Evolutionary conservation across 805 yeast genomes (phyloP).

Genomic region (Metschnikowia picachoensis): DNA sequence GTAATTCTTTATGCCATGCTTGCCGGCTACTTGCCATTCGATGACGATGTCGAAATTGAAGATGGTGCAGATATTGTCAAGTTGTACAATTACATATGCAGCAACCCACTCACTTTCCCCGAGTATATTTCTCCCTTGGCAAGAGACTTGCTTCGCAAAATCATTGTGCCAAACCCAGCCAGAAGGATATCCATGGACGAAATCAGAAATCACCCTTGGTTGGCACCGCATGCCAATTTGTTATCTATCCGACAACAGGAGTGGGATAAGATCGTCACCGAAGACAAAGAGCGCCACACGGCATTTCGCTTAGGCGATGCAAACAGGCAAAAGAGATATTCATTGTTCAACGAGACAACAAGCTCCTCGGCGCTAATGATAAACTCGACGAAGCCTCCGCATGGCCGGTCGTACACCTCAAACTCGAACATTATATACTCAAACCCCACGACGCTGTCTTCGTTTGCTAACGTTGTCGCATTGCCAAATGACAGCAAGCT

Average conservation of each 20-base stretch:
- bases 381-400: slow-evolving; percentile 22
- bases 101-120: slow-evolving; percentile 91
- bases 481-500: slow-evolving; percentile 26
- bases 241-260: slow-evolving; percentile 81
- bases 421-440: slow-evolving; percentile 39
- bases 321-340: slow-evolving; percentile 39
- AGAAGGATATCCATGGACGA: slow-evolving; percentile 66
- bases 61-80: slow-evolving; percentile 92
- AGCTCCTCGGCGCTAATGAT: slow-evolving; percentile 33
- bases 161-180: slow-evolving; percentile 80
- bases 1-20: slow-evolving; percentile 94
- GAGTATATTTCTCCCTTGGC: slow-evolving; percentile 89
- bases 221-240: slow-evolving; percentile 77
- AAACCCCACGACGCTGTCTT: slow-evolving; percentile 63
- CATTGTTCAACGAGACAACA: slow-evolving; percentile 42
- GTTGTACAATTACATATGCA: slow-evolving; percentile 85
- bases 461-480: slow-evolving; percentile 49
- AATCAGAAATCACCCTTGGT: slow-evolving; percentile 83
- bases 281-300: slow-evolving; percentile 22
- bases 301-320: slow-evolving; percentile 8
- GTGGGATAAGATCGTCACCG: slow-evolving; percentile 66
- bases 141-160: slow-evolving; percentile 81
- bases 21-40: slow-evolving; percentile 95
- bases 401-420: slow-evolving; percentile 36
- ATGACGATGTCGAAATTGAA: slow-evolving; percentile 94